Conservation (phyloP, 2,329 filamentous ascomycete genomes). For the Cadophora sp. region DNA sequence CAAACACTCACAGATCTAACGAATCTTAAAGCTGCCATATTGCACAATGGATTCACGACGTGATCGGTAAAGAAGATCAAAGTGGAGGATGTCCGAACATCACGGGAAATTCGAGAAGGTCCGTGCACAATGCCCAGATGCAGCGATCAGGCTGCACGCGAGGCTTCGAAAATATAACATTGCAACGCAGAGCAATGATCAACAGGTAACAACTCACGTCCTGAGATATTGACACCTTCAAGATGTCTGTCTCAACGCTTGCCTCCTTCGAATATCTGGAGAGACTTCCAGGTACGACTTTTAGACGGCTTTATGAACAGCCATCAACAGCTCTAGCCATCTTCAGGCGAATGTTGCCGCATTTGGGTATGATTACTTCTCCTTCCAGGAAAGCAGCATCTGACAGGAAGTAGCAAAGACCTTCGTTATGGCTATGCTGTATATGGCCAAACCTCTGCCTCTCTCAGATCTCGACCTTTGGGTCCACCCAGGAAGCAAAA, state of each 20-base stretch:
- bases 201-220: constrained; percentile 28
- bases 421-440: constrained; percentile 94
- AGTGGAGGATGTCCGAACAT: constrained; percentile 19
- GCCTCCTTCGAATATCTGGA: constrained; percentile 90
- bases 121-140: constrained; percentile 9
- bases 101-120: constrained; percentile 13
- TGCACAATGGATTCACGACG: constrained; percentile 28
- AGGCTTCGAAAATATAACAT: constrained; percentile 26
- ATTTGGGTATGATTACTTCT: constrained; percentile 70
- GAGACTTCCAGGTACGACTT: constrained; percentile 86
- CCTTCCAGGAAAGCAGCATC: constrained; percentile 24
- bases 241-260: constrained; percentile 55
- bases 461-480: constrained; percentile 84
- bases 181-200: constrained; percentile 34
- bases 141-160: constrained; percentile 30
- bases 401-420: constrained; percentile 72
- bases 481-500: constrained; percentile 73
- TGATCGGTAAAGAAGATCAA: constrained; percentile 32
- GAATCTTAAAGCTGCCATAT: constrained; percentile 64
- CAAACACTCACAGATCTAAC: constrained; percentile 63
- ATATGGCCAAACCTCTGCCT: constrained; percentile 81
- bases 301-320: constrained; percentile 92
- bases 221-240: constrained; percentile 30
- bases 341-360: constrained; percentile 95
- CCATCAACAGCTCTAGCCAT: constrained; percentile 94